Evolutionary conservation across 345 rosid genomes (phyloP).

Genomic region (Firmiana major): DNA sequence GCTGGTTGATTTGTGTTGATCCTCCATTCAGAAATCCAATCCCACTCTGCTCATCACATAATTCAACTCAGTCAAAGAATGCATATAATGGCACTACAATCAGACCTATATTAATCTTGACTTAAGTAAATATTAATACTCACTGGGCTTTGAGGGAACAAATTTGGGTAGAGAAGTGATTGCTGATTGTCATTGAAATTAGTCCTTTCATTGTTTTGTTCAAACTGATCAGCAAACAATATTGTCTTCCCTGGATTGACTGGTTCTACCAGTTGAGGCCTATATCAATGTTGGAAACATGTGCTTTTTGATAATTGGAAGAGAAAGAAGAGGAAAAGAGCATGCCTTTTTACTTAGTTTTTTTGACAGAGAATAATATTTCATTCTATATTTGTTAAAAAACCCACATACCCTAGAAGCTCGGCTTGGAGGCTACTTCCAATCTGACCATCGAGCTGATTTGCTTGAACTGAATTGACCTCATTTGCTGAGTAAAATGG

Average conservation of each 20-base stretch:
- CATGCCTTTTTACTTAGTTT: too few species aligned
- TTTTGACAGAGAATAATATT: background rate
- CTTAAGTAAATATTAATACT: background rate
- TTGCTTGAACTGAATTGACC: background rate
- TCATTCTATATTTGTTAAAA: background rate
- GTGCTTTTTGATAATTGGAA: background rate
- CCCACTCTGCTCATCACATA: constrained; percentile 14
- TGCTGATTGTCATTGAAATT: background rate
- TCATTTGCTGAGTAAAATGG: background rate
- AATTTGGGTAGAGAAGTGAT: background rate
- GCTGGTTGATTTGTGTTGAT: constrained; percentile 3
- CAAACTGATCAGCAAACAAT: background rate
- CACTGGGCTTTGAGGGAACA: constrained; percentile 12
- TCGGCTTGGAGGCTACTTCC: constrained; percentile 7
- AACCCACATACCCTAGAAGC: background rate
- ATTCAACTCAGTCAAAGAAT: background rate
- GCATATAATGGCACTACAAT: background rate
- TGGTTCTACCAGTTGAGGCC: constrained; percentile 2
- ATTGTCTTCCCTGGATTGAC: background rate
- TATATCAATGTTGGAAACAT: background rate
- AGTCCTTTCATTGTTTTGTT: background rate
- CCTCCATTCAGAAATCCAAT: background rate
- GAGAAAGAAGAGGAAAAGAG: background rate
- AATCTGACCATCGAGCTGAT: constrained; percentile 1
- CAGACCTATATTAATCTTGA: background rate